Evolutionary conservation across 2,329 filamentous ascomycete species (phyloP), one percentile per base, ranked within the genome.

Genomic region (Alternaria solani): DNA sequence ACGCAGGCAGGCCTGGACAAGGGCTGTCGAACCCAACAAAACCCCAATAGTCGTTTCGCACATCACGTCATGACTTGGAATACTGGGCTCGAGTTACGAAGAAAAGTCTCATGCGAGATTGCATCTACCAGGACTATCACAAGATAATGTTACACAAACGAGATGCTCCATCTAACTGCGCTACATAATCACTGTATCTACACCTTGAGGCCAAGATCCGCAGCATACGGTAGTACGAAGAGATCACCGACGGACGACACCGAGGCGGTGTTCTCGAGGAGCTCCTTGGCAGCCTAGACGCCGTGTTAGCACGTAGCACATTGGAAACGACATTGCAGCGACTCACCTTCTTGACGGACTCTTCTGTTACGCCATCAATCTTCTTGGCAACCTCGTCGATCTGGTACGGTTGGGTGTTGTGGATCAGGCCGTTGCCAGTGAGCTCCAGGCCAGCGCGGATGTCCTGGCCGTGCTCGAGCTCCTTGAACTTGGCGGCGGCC

Each of bases 121-220:
- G 75, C 70, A 72, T 76, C 74, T 76, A 75, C 75, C 76, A 74
- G 71, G 70, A 77, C 75, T 75, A 75, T 77, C 75, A 78, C 74
- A 79, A 66, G 72, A 67, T 79, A 77, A 76, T 79, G 77, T 71
- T 79, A 78, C 75, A 79, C 70, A 77, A 71, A 67, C 63, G 65
- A 73, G 62, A 71, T 75, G 74, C 69, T 69, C 61, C 71, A 67
- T 67, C 65, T 66, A 69, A 54, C 58, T 67, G 62, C 63, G 59
- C 66, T 63, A 63, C 66, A 61, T 65, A 52, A 62, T 56, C 55
- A 64, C 64, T 70, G 68, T 81, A 82, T 88, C 87, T 96, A 99
- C 87, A 97, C 93, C 80, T 90, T 92, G 78, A 99, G 87, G 73
- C 94, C 96, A 79, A 99, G 86, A 78, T 99, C 95, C 82, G 94